Evolutionary conservation across 257 asterid genomes (phyloP), one percentile per base, ranked within the genome.

Genomic region (Agastache rugosa): DNA sequence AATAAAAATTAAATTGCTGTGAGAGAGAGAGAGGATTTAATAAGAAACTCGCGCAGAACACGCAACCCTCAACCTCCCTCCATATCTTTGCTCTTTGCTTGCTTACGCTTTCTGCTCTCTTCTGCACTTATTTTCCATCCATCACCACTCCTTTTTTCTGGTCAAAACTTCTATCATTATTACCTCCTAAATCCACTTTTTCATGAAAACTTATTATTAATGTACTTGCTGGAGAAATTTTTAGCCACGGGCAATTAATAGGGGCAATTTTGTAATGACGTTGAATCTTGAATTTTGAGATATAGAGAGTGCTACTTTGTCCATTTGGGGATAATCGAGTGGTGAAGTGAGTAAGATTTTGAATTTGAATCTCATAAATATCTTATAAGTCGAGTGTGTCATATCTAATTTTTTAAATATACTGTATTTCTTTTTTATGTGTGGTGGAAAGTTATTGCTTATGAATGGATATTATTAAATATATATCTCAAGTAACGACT

Each of bases 41-140:
- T 37, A 45, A 63, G 72, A 7, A 76, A 76, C 84, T 67, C 87
- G 78, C 87, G 87, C 79, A 74, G 56, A 83, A 77, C 83, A 83
- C 87, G 87, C 87, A 83, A 83, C 67, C 59, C 76, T 72, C 20
- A 65, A 34, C 22, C 15, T 9, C 4, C 78, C 19, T 82, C 34
- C 76, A 25, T 71, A 73, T 81, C 71, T 63, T 67, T 45, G 65
- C 50, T 23, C 20, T 53, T 68, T 44, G 69, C 72, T 39, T 63
- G 73, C 69, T 69, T 41, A 56, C 67, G 17, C 45, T 55, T 12
- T 23, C 77, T 68, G 44, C 63, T 59, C 56, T 35, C 47, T 44
- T 63, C 31, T 42, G 64, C 72, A 51, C 41, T 69, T 34, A 5
- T 77, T 51, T 25, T 71, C 75, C 25, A 44, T 56, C 77, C 54